These are phyloP conservation scores for Podosphaera leucotricha DNA, from an alignment of 2,329 filamentous ascomycete species.

Conservation along the genomic window DNA sequence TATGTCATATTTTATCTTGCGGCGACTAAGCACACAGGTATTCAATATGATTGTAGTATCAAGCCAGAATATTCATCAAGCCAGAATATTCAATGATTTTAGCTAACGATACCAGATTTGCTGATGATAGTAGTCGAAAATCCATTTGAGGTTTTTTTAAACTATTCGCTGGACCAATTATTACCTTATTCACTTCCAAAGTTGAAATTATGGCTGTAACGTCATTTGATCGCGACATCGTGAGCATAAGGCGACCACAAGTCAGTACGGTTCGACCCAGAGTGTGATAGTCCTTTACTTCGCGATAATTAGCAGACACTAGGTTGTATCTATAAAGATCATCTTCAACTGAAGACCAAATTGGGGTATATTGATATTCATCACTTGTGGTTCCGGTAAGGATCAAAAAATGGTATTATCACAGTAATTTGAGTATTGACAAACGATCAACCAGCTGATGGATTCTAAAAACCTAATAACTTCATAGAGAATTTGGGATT, in stretches of 20 bases:
- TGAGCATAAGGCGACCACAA: not conserved
- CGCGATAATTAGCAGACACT: not conserved
- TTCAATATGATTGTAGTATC: not conserved
- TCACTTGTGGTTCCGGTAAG: not conserved
- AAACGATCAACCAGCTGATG: slow-evolving; percentile 1
- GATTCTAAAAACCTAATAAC: slow-evolving; percentile 1
- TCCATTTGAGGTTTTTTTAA: not conserved
- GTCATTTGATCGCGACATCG: not conserved
- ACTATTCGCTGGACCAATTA: not conserved
- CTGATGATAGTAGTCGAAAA: not conserved
- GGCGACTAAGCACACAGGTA: not conserved
- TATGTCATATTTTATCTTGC: slow-evolving; percentile 1
- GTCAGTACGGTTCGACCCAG: not conserved
- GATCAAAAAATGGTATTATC: not conserved
- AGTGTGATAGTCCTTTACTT: not conserved
- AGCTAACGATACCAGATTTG: not conserved
- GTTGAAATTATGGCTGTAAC: slow-evolving; percentile 1
- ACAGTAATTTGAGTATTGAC: not conserved
- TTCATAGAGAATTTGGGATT: not conserved
- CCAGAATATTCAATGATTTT: not conserved
- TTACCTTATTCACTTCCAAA: not conserved
- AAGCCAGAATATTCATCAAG: not conserved
- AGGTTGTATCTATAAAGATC: not conserved
- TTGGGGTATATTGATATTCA: not conserved
- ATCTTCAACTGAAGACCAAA: not conserved